Percentiles rank a stretch among this genome's conserved stretches.
These are phyloP conservation scores for Linderniella brevidens DNA, from an alignment of 257 asterid species.

Conservation along the genomic window DNA sequence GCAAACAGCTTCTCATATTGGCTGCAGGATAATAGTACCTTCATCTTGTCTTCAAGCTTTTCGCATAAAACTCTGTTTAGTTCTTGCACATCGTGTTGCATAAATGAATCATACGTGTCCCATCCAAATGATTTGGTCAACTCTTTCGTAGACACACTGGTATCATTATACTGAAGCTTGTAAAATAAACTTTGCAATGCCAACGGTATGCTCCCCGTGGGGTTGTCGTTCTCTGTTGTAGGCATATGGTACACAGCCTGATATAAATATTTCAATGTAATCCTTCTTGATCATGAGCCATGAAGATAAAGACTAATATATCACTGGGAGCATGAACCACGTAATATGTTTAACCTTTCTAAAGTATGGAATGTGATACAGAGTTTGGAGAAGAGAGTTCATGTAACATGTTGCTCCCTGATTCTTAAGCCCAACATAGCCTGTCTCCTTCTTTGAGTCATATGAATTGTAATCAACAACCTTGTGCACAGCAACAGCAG, in stretches of 20 bases:
- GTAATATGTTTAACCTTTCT: slow-evolving; percentile 51
- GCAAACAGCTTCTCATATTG: too few species aligned
- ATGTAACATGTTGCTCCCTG: slow-evolving; percentile 99
- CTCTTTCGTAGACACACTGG: slow-evolving; percentile 93
- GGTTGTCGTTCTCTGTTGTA: slow-evolving; percentile 96
- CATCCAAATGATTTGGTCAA: slow-evolving; percentile 98
- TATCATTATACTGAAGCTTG: slow-evolving; percentile 87
- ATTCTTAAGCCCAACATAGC: slow-evolving; percentile 94
- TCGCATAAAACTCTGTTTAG: slow-evolving; percentile 85
- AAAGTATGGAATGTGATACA: slow-evolving; percentile 90
- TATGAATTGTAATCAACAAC: slow-evolving; percentile 86
- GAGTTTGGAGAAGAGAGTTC: slow-evolving; percentile 92
- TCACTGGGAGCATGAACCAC: slow-evolving; percentile 10
- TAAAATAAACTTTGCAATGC: slow-evolving; percentile 95
- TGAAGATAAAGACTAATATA: slow-evolving; percentile 7
- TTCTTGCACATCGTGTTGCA: slow-evolving; percentile 99
- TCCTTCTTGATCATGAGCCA: slow-evolving; percentile 4
- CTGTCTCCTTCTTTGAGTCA: slow-evolving; percentile 97
- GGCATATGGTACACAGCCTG: slow-evolving; percentile 99
- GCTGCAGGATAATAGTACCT: slow-evolving; percentile 25
- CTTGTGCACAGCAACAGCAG: slow-evolving; percentile 94
- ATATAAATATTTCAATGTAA: slow-evolving; percentile 10
- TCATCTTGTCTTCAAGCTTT: slow-evolving; percentile 98
- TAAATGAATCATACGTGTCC: slow-evolving; percentile 93
- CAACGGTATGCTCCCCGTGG: slow-evolving; percentile 95